Conservation (phyloP, 345 rosid genomes). For the Mercurialis annua region DNA sequence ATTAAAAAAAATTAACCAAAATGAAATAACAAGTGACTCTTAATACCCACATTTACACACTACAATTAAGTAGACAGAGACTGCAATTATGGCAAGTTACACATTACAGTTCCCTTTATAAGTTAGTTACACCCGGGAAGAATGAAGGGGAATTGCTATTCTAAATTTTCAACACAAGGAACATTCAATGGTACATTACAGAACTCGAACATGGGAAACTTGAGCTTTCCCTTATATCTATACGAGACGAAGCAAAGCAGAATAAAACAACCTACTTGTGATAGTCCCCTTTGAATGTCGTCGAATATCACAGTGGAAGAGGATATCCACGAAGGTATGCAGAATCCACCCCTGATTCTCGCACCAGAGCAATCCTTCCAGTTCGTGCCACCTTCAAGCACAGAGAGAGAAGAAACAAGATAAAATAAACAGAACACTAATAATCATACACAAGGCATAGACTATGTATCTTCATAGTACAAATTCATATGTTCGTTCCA, state of each 20-base stretch:
- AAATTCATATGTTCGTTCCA: too few species aligned
- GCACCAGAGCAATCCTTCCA: constrained; percentile 65
- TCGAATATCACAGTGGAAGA: constrained; percentile 43
- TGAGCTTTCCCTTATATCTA: background rate
- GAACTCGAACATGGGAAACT: background rate
- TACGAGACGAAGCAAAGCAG: background rate
- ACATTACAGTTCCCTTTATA: too few species aligned
- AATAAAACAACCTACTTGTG: background rate
- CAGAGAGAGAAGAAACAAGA: background rate
- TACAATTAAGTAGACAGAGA: too few species aligned
- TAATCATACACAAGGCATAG: background rate
- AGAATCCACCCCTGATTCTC: constrained; percentile 76
- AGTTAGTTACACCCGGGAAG: too few species aligned
- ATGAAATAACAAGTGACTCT: too few species aligned
- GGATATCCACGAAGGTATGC: constrained; percentile 58
- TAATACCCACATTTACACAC: too few species aligned
- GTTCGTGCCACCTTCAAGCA: constrained; percentile 65
- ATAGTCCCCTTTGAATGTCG: background rate
- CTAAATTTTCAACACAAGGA: too few species aligned
- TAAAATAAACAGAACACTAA: constrained; percentile 1
- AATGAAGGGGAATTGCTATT: too few species aligned
- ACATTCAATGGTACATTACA: too few species aligned
- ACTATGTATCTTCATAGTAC: too few species aligned
- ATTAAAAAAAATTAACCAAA: too few species aligned
- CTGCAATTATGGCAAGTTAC: too few species aligned